Percentiles rank a stretch among this genome's conserved stretches.
phyloP scores from a whole-genome alignment of 768 basidiomycete genomes.

The Tremella mesenterica region DNA sequence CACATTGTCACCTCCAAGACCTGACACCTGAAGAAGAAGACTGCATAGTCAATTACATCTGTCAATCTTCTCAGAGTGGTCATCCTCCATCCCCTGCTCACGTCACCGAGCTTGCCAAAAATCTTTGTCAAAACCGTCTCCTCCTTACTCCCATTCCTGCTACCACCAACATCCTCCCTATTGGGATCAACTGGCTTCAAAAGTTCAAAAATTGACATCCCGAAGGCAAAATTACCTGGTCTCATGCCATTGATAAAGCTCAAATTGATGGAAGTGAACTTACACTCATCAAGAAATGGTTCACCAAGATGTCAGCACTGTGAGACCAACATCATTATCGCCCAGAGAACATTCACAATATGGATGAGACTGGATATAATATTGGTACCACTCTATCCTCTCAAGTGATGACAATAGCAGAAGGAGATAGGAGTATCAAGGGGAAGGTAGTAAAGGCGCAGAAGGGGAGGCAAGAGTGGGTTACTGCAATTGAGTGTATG shows the following conservation, averaged over 20 bases:
- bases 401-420: not conserved
- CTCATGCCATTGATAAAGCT: not conserved
- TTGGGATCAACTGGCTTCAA: not conserved
- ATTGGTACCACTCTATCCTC: not conserved
- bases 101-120: not conserved
- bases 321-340: not conserved
- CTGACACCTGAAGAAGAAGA: not conserved
- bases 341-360: not conserved
- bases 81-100: not conserved
- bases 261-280: not conserved
- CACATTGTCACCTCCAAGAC: not conserved
- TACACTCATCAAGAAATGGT: not conserved
- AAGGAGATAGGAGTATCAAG: not conserved
- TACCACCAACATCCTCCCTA: not conserved
- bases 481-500: not conserved
- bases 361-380: conserved; percentile 4
- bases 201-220: not conserved
- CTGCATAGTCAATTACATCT: not conserved
- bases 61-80: not conserved
- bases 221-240: not conserved
- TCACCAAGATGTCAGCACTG: not conserved
- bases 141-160: not conserved
- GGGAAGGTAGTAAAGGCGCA: not conserved
- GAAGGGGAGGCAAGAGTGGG: not conserved
- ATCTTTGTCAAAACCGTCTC: not conserved